These are phyloP conservation scores for Pisolithus albus DNA, from an alignment of 768 basidiomycete genomes.

Conservation along the genomic window DNA sequence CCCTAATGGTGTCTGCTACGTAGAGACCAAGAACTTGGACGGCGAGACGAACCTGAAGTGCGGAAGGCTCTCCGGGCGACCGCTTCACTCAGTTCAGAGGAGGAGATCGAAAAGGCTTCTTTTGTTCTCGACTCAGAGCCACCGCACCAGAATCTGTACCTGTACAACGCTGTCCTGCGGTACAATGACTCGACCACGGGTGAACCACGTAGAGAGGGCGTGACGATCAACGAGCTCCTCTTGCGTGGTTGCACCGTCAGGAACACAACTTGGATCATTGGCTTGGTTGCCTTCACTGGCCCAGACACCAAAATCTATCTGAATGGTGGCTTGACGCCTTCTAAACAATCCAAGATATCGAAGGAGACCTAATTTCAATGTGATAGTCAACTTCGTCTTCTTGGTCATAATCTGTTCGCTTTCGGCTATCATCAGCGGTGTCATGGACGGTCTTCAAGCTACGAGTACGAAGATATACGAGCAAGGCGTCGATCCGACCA, in stretches of 20 bases:
- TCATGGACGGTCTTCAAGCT: conserved; percentile 49
- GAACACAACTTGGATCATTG: conserved; percentile 90
- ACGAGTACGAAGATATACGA: conserved; percentile 77
- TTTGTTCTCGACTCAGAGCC: conserved; percentile 92
- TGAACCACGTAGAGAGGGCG: conserved; percentile 55
- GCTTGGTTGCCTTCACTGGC: conserved; percentile 90
- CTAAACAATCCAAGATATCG: conserved; percentile 97
- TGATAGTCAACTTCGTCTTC: conserved; percentile 85
- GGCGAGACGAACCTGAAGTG: conserved; percentile 95
- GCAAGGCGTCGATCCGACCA: conserved; percentile 53
- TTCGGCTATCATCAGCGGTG: conserved; percentile 70
- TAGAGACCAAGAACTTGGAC: conserved; percentile 97
- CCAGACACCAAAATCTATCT: conserved; percentile 89
- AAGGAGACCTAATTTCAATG: conserved; percentile 98
- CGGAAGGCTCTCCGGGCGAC: conserved; percentile 74
- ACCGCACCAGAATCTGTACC: conserved; percentile 88
- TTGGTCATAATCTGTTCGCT: conserved; percentile 70
- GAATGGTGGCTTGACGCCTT: conserved; percentile 88
- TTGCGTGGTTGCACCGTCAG: conserved; percentile 86
- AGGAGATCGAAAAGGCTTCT: conserved; percentile 80
- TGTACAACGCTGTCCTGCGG: conserved; percentile 79
- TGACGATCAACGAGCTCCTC: conserved; percentile 88
- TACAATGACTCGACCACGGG: conserved; percentile 52
- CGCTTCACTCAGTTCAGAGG: conserved; percentile 68
- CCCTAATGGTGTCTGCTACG: conserved; percentile 84